Evolutionary conservation across 352 stramenopile genomes (phyloP).

Genomic region (Plasmopara muralis): DNA sequence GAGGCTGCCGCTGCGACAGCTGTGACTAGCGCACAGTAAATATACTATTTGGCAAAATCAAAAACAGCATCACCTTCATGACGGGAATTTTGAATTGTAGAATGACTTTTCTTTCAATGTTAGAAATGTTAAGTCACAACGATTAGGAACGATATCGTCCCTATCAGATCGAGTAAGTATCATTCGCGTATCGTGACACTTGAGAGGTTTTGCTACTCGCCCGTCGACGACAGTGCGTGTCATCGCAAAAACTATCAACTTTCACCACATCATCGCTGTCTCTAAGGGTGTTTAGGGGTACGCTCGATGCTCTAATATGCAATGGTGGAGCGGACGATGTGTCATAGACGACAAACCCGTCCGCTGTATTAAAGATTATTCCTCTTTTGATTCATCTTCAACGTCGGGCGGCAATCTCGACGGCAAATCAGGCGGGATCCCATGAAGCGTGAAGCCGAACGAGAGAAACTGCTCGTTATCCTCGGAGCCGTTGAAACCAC

Average conservation of each 20-base stretch:
- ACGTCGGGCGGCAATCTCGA: neutral
- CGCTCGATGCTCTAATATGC: neutral
- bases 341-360: neutral
- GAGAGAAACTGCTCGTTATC: constrained; percentile 1
- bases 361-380: neutral
- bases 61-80: too few relatives aligned
- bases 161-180: too few relatives aligned
- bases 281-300: neutral
- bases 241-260: too few relatives aligned
- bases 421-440: neutral
- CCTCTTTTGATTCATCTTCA: neutral
- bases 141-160: too few relatives aligned
- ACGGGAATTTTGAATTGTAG: too few relatives aligned
- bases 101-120: too few relatives aligned
- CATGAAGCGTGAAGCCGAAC: constrained; percentile 4
- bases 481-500: constrained; percentile 1
- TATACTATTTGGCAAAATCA: too few relatives aligned
- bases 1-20: constrained; percentile 8
- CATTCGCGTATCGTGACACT: too few relatives aligned
- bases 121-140: too few relatives aligned
- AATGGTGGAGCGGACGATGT: neutral
- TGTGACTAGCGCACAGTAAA: constrained; percentile 9
- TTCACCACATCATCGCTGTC: too few relatives aligned
- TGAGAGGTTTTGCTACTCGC: too few relatives aligned
- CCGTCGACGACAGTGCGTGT: too few relatives aligned